Evolutionary conservation across 768 basidiomycete genomes (phyloP), one percentile per base, ranked within the genome.

Genomic region (Gymnopilus junonius): DNA sequence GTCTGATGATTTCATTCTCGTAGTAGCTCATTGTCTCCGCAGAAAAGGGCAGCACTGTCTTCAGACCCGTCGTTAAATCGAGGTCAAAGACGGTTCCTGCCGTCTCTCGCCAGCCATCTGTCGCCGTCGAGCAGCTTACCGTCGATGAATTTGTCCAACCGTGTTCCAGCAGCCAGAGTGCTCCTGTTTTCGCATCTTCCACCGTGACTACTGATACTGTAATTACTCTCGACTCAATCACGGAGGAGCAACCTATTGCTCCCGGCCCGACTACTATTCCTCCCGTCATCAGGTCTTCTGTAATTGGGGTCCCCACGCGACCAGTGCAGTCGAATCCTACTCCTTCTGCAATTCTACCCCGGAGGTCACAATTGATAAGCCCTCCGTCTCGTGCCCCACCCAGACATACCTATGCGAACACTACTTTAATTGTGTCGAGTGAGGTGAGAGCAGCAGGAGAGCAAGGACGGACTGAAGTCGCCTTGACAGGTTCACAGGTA

Each of bases 11-110:
- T 35, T 50, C 25, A 7, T n/a, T 55, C 29, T 60, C n/a, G n/a
- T n/a, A n/a, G 23, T 55, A 65, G 58, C 50, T 66, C 3, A 55
- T 40, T 53, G 29, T 55, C 15, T 27, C 58, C 45, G 20, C 67
- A 93, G 91, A 92, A 71, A 93, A 93, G 71, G 91, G 91, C 15
- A 80, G 83, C 8, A 82, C 87, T 5, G 73, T 91, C 58, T 93
- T 93, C 67, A 84, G 83, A 70, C 91, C 91, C n/a, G 80, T 90
- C 3, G 79, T 77, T 14, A 89, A 87, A 70, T 75, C 84, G 8
- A 80, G 89, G 50, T 68, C 82, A 14, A 85, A 87, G 27, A 70
- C 76, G 48, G 65, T 67, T 10, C 66, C 67, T 21, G 65, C 57
- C 31, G 59, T 54, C 48, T 71, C 72, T 65, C 74, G 71, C 61